phyloP scores from a whole-genome alignment of 1,139 yeast species.

The Saccharomyces hybrid region DNA sequence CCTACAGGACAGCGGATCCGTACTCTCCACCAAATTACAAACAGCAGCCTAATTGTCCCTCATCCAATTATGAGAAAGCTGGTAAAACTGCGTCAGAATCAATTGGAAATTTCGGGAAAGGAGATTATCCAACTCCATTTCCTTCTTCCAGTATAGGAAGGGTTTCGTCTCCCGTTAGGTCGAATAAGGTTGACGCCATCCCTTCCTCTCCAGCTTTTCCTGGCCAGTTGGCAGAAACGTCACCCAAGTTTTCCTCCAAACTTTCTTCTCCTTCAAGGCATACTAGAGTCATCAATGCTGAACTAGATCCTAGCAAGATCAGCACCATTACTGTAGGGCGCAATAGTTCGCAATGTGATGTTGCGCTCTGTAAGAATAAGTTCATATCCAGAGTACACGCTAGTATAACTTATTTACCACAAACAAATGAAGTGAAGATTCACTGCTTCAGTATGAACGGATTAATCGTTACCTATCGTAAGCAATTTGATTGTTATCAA shows the following conservation, averaged over 20 bases:
- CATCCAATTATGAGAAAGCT: neutral
- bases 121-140: constrained; percentile 44
- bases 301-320: constrained; percentile 15
- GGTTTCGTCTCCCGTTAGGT: constrained; percentile 34
- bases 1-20: constrained; percentile 1
- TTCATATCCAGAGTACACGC: constrained; percentile 32
- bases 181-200: neutral
- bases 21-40: neutral
- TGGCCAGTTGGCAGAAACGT: neutral
- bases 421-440: constrained; percentile 27
- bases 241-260: neutral
- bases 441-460: constrained; percentile 36
- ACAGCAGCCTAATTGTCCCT: constrained; percentile 1
- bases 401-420: constrained; percentile 25
- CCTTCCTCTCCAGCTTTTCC: constrained; percentile 14
- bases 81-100: neutral
- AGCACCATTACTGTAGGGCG: constrained; percentile 26
- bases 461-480: constrained; percentile 29
- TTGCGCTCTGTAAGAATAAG: constrained; percentile 27
- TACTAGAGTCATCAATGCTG: constrained; percentile 10
- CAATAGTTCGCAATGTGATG: constrained; percentile 26
- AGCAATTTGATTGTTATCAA: constrained; percentile 19
- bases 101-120: neutral
- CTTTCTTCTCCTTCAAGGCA: neutral
- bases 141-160: constrained; percentile 49